These are phyloP conservation scores for Tricholoma bakamatsutake DNA, from an alignment of 768 basidiomycete genomes.

Conservation along the genomic window DNA sequence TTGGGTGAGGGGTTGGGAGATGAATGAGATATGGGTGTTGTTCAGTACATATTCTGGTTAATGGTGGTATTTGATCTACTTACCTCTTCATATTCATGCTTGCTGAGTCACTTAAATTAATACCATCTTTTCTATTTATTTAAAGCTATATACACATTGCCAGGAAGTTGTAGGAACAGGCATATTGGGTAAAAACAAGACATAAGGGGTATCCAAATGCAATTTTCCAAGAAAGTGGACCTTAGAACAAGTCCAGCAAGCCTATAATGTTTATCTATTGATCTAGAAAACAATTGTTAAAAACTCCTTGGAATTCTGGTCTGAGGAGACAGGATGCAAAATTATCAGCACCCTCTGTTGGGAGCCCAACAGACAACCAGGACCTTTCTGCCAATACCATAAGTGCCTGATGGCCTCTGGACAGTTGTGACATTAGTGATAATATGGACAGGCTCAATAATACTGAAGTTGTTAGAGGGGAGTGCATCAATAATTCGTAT, in stretches of 20 bases:
- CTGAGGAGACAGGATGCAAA: neutral
- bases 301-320: neutral
- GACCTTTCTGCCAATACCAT: constrained; percentile 4
- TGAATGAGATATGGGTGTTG: neutral
- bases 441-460: constrained; percentile 20
- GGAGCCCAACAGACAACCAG: neutral
- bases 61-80: neutral
- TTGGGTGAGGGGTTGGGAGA: neutral
- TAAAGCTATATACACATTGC: neutral
- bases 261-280: neutral
- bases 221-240: neutral
- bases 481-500: constrained; percentile 12
- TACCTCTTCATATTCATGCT: neutral
- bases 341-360: neutral
- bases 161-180: neutral
- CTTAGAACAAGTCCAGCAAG: neutral
- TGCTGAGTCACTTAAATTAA: neutral
- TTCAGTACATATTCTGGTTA: neutral
- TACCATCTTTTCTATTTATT: too few relatives aligned
- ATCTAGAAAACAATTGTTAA: neutral
- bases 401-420: constrained; percentile 14
- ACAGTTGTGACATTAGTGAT: constrained; percentile 19
- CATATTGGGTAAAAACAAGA: too few relatives aligned
- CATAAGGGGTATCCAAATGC: neutral
- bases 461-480: constrained; percentile 7